A percentile compares a stretch with the other conserved stretches of the same genome.
Evolutionary conservation across 306 rosid species (phyloP).

Genomic region (Cercis canadensis): DNA sequence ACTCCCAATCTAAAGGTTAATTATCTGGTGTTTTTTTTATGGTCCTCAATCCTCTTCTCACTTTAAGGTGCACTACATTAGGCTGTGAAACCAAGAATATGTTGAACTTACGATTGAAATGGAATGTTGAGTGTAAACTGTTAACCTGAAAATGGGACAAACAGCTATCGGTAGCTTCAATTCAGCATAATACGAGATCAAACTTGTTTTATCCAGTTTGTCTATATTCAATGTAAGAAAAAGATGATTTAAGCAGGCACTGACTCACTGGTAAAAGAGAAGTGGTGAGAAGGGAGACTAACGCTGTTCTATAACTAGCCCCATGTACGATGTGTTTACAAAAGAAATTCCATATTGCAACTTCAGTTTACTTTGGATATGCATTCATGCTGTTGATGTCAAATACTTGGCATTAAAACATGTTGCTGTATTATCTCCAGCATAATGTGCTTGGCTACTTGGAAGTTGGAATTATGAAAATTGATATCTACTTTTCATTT

Average conservation of each 20-base stretch:
- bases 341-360: background rate
- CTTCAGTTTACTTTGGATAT: background rate
- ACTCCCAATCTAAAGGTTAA: background rate
- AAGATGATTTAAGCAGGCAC: constrained; percentile 4
- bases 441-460: background rate
- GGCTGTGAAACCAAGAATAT: background rate
- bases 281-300: background rate
- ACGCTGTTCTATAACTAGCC: background rate
- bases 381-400: background rate
- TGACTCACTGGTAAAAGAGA: background rate
- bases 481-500: background rate
- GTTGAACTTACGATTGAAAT: background rate
- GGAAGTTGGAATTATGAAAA: too few species aligned
- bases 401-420: background rate
- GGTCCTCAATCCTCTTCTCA: background rate
- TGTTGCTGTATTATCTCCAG: background rate
- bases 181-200: background rate
- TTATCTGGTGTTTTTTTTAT: background rate
- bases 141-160: background rate
- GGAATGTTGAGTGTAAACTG: background rate
- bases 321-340: background rate
- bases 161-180: background rate
- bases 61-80: background rate
- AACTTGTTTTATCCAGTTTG: background rate
- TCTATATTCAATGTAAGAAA: background rate